These are phyloP conservation scores for Pogostemon cablin DNA, from an alignment of 257 asterid species.

Conservation along the genomic window DNA sequence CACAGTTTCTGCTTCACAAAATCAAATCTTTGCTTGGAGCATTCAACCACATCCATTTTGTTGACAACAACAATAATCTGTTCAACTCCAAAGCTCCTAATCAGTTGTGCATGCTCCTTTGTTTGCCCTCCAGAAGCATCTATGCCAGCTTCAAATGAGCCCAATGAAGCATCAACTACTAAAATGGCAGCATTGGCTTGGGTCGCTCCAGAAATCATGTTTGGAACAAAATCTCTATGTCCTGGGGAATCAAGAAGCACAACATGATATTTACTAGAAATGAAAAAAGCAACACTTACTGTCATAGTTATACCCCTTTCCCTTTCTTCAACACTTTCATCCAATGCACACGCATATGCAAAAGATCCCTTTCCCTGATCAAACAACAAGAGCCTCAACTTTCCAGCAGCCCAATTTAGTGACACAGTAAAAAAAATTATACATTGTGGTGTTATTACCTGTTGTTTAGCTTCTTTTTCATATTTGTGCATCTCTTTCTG, in stretches of 20 bases:
- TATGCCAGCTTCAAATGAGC: conserved; percentile 94
- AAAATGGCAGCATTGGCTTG: conserved; percentile 99
- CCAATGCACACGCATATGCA: conserved; percentile 99
- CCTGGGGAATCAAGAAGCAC: conserved; percentile 99
- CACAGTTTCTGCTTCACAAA: conserved; percentile 73
- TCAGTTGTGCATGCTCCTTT: conserved; percentile 86
- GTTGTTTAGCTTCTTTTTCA: conserved; percentile 88
- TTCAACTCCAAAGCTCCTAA: conserved; percentile 95
- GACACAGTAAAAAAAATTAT: conserved; percentile 20
- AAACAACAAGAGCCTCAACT: conserved; percentile 30
- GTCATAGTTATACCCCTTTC: conserved; percentile 99
- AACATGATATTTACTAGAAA: conserved; percentile 64
- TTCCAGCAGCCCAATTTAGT: conserved; percentile 30
- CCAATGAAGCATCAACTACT: conserved; percentile 87
- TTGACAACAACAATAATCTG: conserved; percentile 85
- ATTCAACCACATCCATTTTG: conserved; percentile 92
- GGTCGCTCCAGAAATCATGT: conserved; percentile 98
- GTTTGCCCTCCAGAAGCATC: conserved; percentile 90
- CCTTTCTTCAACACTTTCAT: conserved; percentile 97
- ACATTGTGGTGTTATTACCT: conserved; percentile 39
- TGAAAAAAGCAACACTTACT: conserved; percentile 90
- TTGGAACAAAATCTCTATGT: conserved; percentile 96
- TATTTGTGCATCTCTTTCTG: conserved; percentile 82
- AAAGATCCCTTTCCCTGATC: conserved; percentile 96
- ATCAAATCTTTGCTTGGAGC: conserved; percentile 83